Evolutionary conservation across 106 monocot genomes (phyloP).

Genomic region (Dioscorea dumetorum): DNA sequence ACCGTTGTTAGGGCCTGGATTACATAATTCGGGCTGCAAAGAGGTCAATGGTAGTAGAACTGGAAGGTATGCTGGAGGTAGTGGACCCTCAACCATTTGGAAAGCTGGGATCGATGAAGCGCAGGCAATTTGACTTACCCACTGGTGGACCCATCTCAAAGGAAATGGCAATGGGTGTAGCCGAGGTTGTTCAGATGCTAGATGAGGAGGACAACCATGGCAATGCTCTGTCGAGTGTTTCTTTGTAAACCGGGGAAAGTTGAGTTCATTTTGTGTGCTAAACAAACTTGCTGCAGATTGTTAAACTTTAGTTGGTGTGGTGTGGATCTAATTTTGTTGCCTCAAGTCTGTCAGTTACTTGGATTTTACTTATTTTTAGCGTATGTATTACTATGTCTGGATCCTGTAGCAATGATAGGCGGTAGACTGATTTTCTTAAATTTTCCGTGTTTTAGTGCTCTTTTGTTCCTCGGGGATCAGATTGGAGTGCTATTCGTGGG

Average conservation of each 20-base stretch:
- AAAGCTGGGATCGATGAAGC: constrained; percentile 1
- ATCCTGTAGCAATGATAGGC: too few relatives aligned
- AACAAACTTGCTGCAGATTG: too few relatives aligned
- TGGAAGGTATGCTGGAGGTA: constrained; percentile 9
- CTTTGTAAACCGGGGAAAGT: not conserved
- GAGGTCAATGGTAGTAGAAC: constrained; percentile 6
- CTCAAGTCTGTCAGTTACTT: too few relatives aligned
- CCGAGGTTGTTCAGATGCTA: constrained; percentile 11
- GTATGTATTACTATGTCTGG: too few relatives aligned
- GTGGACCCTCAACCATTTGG: not conserved
- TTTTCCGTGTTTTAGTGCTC: too few relatives aligned
- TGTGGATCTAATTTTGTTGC: too few relatives aligned
- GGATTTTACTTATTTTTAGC: too few relatives aligned
- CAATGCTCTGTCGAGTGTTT: not conserved
- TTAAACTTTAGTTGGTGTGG: too few relatives aligned
- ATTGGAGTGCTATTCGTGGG: too few relatives aligned
- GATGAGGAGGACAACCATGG: not conserved
- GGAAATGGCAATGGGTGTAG: constrained; percentile 8
- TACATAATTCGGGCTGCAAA: constrained; percentile 3
- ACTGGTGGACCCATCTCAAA: not conserved
- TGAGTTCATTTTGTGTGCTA: too few relatives aligned
- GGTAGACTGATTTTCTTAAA: too few relatives aligned
- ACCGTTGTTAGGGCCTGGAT: constrained; percentile 5
- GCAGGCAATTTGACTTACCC: constrained; percentile 5
- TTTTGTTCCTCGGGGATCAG: too few relatives aligned